Conservation (phyloP, 176 grass and related monocot species). For the Panicum miliaceum region DNA sequence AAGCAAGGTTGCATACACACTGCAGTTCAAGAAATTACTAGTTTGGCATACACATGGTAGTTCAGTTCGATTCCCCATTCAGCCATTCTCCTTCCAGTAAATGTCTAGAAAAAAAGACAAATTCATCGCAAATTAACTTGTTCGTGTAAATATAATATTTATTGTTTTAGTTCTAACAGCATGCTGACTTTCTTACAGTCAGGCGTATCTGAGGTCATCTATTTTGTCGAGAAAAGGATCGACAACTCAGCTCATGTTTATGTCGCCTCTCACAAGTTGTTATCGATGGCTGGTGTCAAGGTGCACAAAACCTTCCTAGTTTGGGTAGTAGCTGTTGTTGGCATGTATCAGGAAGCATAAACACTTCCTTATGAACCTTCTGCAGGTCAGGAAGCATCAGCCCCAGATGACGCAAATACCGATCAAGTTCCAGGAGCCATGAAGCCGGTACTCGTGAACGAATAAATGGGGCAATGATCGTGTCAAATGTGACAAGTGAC, state of each 20-base stretch:
- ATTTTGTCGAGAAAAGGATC: slow-evolving; percentile 91
- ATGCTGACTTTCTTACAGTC: slow-evolving; percentile 69
- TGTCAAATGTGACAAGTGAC: neutral
- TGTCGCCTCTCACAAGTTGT: slow-evolving; percentile 84
- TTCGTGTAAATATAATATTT: neutral
- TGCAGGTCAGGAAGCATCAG: slow-evolving; percentile 86
- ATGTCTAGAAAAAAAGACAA: neutral
- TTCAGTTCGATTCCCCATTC: neutral
- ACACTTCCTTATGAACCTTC: slow-evolving; percentile 31
- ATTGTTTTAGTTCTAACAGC: slow-evolving; percentile 9
- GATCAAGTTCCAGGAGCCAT: slow-evolving; percentile 82
- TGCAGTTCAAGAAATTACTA: slow-evolving; percentile 2
- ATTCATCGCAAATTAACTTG: neutral
- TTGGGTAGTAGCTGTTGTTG: neutral
- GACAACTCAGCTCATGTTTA: slow-evolving; percentile 79
- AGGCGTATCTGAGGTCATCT: slow-evolving; percentile 95
- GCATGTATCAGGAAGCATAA: neutral
- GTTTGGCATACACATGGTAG: neutral
- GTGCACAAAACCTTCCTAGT: slow-evolving; percentile 41
- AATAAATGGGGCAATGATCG: too few species aligned
- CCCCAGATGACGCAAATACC: slow-evolving; percentile 81
- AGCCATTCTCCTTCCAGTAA: neutral
- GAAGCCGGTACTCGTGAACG: neutral
- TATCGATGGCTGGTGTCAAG: slow-evolving; percentile 90
- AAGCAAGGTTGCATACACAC: neutral